A percentile compares a stretch with the other conserved stretches of the same genome.
Conservation (phyloP, 1,139 yeast species). For the Kluyveromyces marxianus region DNA sequence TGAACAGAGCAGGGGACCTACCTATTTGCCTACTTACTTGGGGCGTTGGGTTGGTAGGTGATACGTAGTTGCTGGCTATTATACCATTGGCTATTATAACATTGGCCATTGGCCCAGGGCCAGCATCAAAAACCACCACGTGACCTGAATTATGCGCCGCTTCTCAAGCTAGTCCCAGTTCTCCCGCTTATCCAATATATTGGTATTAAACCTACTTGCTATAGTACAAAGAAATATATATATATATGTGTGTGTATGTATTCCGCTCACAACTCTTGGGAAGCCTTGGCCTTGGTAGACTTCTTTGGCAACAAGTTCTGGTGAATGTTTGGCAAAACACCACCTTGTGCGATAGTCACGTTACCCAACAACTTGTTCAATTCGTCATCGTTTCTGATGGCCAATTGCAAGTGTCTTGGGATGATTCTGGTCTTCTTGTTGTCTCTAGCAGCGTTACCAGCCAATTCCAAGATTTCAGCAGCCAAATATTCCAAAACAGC, state of each 20-base stretch:
- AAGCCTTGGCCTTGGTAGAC: conserved; percentile 74
- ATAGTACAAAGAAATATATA: too few species aligned
- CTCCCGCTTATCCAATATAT: too few species aligned
- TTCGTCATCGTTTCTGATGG: conserved; percentile 98
- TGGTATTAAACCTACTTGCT: too few species aligned
- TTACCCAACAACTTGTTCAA: conserved; percentile 89
- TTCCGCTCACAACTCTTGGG: conserved; percentile 66
- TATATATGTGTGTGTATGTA: not conserved
- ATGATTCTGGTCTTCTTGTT: conserved; percentile 97
- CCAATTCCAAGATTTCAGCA: conserved; percentile 95
- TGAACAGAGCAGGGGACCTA: too few species aligned
- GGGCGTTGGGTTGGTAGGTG: too few species aligned
- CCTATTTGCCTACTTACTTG: too few species aligned
- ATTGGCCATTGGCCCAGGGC: too few species aligned
- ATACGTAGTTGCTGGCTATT: too few species aligned
- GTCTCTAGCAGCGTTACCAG: conserved; percentile 98
- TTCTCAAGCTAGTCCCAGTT: too few species aligned
- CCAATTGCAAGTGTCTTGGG: conserved; percentile 97
- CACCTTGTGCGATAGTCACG: conserved; percentile 95
- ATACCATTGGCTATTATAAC: too few species aligned
- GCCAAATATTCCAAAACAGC: conserved; percentile 95
- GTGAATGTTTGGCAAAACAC: conserved; percentile 96
- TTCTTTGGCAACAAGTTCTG: conserved; percentile 94
- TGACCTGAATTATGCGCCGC: too few species aligned
- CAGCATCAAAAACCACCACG: too few species aligned